These are phyloP conservation scores for Sarcodon sp. DNA, from an alignment of 768 basidiomycete genomes.

Conservation along the genomic window DNA sequence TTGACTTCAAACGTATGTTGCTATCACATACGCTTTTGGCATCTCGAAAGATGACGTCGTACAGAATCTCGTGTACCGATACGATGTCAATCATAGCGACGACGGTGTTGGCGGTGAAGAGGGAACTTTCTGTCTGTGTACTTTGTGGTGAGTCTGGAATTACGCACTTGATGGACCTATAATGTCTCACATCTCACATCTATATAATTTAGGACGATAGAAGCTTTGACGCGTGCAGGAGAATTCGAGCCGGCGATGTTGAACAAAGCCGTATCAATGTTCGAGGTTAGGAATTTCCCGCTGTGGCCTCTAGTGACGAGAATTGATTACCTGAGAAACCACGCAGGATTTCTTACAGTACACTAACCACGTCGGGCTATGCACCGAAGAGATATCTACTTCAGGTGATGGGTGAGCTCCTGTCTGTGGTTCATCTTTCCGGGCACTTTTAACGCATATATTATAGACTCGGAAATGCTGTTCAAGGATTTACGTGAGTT, in stretches of 20 bases:
- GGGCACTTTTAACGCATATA: neutral
- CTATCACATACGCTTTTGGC: neutral
- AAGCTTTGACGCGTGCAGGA: slow-evolving; percentile 83
- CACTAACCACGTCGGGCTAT: slow-evolving; percentile 79
- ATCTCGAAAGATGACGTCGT: neutral
- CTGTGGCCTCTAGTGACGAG: neutral
- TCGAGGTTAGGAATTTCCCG: slow-evolving; percentile 45
- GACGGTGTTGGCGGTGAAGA: slow-evolving; percentile 96
- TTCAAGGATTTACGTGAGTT: slow-evolving; percentile 82
- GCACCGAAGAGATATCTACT: slow-evolving; percentile 77
- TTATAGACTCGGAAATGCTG: slow-evolving; percentile 68
- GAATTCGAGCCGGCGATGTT: slow-evolving; percentile 60
- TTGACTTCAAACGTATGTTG: slow-evolving; percentile 69
- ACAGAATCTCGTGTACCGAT: slow-evolving; percentile 82
- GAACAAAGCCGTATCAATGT: slow-evolving; percentile 67
- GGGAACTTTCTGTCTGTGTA: slow-evolving; percentile 88
- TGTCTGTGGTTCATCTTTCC: neutral
- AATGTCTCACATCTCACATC: neutral
- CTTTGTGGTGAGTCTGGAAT: slow-evolving; percentile 40
- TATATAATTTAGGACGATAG: slow-evolving; percentile 49
- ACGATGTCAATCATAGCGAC: slow-evolving; percentile 73
- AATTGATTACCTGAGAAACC: neutral
- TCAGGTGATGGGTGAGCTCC: slow-evolving; percentile 65
- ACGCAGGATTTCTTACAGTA: slow-evolving; percentile 64
- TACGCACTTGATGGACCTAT: neutral